Evolutionary conservation across 306 rosid genomes (phyloP).

Genomic region (Heteromeles arbutifolia): DNA sequence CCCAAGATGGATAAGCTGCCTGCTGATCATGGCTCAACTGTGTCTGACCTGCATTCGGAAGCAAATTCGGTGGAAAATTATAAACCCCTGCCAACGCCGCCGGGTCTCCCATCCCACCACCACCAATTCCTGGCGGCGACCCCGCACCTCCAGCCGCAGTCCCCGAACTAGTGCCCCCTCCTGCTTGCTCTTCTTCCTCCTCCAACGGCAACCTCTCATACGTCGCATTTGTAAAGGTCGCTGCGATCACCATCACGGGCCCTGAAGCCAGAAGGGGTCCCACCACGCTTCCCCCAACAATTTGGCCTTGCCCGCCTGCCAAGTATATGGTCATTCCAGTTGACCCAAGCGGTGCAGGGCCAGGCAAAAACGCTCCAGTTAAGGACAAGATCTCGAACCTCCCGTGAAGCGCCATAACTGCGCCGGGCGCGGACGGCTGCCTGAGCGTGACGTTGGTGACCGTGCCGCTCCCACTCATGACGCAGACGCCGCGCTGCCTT

Average conservation of each 20-base stretch:
- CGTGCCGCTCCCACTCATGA: conserved; percentile 64
- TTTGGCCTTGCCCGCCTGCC: conserved; percentile 72
- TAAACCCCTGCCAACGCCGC: conserved; percentile 34
- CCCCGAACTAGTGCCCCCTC: conserved; percentile 3
- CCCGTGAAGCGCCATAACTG: conserved; percentile 66
- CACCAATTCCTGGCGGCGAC: conserved; percentile 30
- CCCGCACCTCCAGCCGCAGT: conserved; percentile 20
- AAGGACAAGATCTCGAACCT: conserved; percentile 70
- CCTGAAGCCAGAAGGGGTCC: conserved; percentile 71
- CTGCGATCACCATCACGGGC: conserved; percentile 71
- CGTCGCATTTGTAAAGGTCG: conserved; percentile 71
- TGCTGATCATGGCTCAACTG: conserved; percentile 52
- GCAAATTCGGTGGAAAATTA: conserved; percentile 40
- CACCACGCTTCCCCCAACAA: conserved; percentile 69
- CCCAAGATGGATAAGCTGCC: conserved; percentile 49
- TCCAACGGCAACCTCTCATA: conserved; percentile 72
- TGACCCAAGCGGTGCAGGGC: conserved; percentile 54
- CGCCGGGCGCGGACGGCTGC: conserved; percentile 49
- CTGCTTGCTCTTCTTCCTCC: conserved; percentile 40
- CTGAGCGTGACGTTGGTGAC: conserved; percentile 66
- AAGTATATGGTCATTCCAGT: conserved; percentile 71
- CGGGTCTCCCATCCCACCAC: conserved; percentile 31
- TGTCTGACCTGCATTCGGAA: conserved; percentile 42
- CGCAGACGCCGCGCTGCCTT: conserved; percentile 63
- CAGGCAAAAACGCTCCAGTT: conserved; percentile 64